Conservation (phyloP, 805 yeast genomes). For the Kodamaea laetipori region DNA sequence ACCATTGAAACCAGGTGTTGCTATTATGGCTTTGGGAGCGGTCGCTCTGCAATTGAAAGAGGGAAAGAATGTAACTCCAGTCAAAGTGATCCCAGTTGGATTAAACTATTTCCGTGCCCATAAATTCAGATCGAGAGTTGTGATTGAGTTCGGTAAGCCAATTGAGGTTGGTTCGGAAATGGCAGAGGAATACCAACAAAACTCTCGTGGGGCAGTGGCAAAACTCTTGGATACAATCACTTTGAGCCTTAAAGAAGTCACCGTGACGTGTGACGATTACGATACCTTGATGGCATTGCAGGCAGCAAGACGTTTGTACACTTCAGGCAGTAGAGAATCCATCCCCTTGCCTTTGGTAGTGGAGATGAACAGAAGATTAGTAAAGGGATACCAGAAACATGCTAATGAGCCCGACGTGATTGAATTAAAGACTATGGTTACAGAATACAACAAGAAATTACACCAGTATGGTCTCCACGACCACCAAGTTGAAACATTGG, state of each 20-base stretch:
- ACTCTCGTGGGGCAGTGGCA: constrained; percentile 30
- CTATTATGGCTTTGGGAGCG: constrained; percentile 48
- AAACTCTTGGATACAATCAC: constrained; percentile 33
- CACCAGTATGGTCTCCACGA: constrained; percentile 39
- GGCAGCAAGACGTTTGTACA: constrained; percentile 44
- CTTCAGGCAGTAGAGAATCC: constrained; percentile 32
- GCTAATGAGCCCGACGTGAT: constrained; percentile 37
- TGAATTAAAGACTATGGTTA: constrained; percentile 31
- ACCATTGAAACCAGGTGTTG: constrained; percentile 48
- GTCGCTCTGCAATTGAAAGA: constrained; percentile 28
- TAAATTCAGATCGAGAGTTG: constrained; percentile 43
- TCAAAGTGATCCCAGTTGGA: constrained; percentile 43
- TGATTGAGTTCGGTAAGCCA: constrained; percentile 45
- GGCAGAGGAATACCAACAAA: constrained; percentile 30
- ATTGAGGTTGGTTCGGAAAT: constrained; percentile 33
- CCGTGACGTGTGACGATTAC: constrained; percentile 43
- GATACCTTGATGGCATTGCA: constrained; percentile 46
- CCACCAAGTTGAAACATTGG: constrained; percentile 40
- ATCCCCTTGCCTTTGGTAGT: constrained; percentile 46
- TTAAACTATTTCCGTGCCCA: constrained; percentile 46
- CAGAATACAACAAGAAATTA: constrained; percentile 35
- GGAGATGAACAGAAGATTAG: constrained; percentile 43
- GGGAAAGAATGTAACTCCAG: constrained; percentile 18
- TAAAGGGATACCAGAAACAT: constrained; percentile 38
- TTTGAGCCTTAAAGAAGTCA: constrained; percentile 39